These are phyloP conservation scores for Styphnolobium japonicum DNA, from an alignment of 306 rosid species.

Conservation along the genomic window DNA sequence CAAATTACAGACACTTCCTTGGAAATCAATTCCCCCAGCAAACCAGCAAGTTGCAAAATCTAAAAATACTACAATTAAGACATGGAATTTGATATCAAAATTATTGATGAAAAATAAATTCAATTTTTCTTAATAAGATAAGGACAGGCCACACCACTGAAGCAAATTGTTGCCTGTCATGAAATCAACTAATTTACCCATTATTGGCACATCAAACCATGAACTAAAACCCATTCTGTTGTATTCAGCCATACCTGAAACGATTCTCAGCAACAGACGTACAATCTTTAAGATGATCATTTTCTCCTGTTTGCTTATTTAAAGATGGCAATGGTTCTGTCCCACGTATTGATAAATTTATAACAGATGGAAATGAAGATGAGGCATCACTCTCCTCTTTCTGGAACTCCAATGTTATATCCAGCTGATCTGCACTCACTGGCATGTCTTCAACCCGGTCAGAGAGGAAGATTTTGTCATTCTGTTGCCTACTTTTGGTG, in stretches of 20 bases:
- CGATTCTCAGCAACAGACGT: conserved; percentile 66
- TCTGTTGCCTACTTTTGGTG: conserved; percentile 34
- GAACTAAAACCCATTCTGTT: background rate
- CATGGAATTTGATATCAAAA: background rate
- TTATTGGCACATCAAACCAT: conserved; percentile 11
- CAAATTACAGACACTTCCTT: background rate
- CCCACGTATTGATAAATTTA: conserved; percentile 60
- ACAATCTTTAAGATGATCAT: conserved; percentile 40
- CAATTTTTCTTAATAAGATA: background rate
- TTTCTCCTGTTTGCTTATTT: conserved; percentile 37
- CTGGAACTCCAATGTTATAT: conserved; percentile 60
- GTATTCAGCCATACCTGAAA: conserved; percentile 63
- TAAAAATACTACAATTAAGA: background rate
- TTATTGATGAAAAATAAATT: background rate
- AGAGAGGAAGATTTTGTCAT: conserved; percentile 48
- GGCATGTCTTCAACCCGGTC: conserved; percentile 30
- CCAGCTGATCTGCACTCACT: conserved; percentile 49
- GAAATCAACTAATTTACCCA: background rate
- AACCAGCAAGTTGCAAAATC: background rate
- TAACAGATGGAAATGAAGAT: conserved; percentile 57
- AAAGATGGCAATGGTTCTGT: conserved; percentile 37
- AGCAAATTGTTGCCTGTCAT: background rate
- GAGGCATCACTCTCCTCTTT: conserved; percentile 39
- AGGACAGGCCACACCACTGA: background rate
- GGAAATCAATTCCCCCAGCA: background rate